Base-by-base conservation (phyloP, 768 basidiomycete species). In the Roridomyces roridus region DNA sequence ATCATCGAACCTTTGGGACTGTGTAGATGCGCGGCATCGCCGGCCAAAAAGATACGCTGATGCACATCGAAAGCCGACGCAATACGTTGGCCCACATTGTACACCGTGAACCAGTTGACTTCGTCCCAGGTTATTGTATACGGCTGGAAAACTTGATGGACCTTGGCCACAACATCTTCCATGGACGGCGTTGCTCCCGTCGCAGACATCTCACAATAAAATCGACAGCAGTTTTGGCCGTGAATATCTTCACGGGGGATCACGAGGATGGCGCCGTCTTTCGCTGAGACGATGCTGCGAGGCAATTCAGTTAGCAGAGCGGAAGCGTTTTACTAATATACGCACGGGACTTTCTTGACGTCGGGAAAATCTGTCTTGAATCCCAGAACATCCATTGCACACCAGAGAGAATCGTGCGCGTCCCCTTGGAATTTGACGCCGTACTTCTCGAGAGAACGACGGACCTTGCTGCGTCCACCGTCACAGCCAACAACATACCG, bases 1-100 rank as follows among this genome's bases (percentile, higher is more conserved):
- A n/a, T n/a, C n/a, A n/a, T n/a, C n/a, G n/a, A 12, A 55, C 53
- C 53, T 47, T 55, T 55, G 9, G 53, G 45, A 26, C 53, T 55
- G 17, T 55, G 53, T 2, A 55, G 20, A 10, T 55, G 53, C 10
- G 53, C 53, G 1, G 53, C 53, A 25, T 55, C 53, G 20, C 53
- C 53, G 17, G 46, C 39, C 8, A 55, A 42, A 46, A 55, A 55
- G 8, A 55, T 55, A 1, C 39, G 28, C 11, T 46, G 6, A 5
- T 40, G 31, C 29, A 34, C 44, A 29, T 55, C 39, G 24, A 55
- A 55, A 9, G 26, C 2, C 17, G 53, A 55, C 10, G 45, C 53
- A 24, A 55, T 55, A 15, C 53, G 53, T 18, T 55, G 53, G 26
- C 20, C 29, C 17, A 55, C 53, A n/a, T 36, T 46, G 31, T 55